These are phyloP conservation scores for Sporothrix luriei DNA, from an alignment of 2,329 filamentous ascomycete genomes.

Conservation along the genomic window DNA sequence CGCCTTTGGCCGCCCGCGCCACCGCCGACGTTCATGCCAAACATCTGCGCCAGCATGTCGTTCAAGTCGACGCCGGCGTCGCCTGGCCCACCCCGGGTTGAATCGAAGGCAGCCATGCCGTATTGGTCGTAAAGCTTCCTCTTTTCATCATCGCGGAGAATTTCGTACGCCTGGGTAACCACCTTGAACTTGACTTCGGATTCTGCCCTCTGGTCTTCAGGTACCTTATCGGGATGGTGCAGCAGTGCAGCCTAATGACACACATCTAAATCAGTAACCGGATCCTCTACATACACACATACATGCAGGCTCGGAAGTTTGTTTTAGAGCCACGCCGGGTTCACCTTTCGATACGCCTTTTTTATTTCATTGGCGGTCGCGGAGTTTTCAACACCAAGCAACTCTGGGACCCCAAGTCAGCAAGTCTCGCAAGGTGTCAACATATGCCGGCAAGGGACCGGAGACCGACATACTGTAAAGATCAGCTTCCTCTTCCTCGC, in stretches of 20 bases:
- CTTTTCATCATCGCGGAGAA: constrained; percentile 94
- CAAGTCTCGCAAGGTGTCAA: not conserved
- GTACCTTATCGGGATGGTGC: constrained; percentile 94
- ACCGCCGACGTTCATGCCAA: constrained; percentile 69
- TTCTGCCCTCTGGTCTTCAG: constrained; percentile 78
- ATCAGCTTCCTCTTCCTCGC: constrained; percentile 54
- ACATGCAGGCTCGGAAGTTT: not conserved
- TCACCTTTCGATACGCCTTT: constrained; percentile 92
- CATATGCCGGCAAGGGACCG: too few species aligned
- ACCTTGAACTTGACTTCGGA: constrained; percentile 92
- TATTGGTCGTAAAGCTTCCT: constrained; percentile 88
- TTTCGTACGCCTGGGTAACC: constrained; percentile 93
- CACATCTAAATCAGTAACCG: constrained; percentile 13
- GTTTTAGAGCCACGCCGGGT: constrained; percentile 31
- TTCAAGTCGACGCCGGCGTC: constrained; percentile 81
- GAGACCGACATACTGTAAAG: constrained; percentile 54
- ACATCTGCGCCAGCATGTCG: constrained; percentile 93
- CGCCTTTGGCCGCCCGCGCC: constrained; percentile 53
- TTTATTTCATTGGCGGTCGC: constrained; percentile 83
- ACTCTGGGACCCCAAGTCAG: constrained; percentile 55
- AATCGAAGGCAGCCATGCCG: constrained; percentile 94
- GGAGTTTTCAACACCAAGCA: constrained; percentile 72
- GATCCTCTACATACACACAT: not conserved
- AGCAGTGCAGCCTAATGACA: constrained; percentile 71
- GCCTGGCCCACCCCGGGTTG: constrained; percentile 65